Evolutionary conservation across 305 asterid species (phyloP), one percentile per base, ranked within the genome.

Genomic region (Coffea humblotiana): DNA sequence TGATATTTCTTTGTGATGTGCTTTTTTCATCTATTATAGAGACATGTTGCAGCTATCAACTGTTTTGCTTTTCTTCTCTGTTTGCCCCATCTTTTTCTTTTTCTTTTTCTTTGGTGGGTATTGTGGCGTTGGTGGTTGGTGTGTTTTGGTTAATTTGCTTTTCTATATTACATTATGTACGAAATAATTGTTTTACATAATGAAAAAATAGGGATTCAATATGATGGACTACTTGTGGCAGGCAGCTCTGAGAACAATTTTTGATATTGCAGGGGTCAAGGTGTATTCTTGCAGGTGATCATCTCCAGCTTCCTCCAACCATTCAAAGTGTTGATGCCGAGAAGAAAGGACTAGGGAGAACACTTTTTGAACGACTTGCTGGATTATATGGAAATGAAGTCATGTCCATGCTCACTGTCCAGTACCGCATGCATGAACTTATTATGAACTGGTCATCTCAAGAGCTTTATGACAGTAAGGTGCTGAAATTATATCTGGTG

Each of bases 301-400:
- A 96, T 83, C 96, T 96, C 79, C 99, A 96, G 91, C 97, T 96
- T 86, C 99, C 98, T 78, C 99, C 99, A 78, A 96, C 99, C 78
- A 92, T 94, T 79, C 99, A 92, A 86, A 94, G 98, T 88, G 95
- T 94, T 83, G 99, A 94, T 87, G 99, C 99, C 58, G 99, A 92
- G 90, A 89, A 86, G 85, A 91, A 93, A 86, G 99, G 99, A 77
- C 84, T 95, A 75, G 99, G 98, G 78, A 87, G 90, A 90, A 95
- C 99, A 75, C 97, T 95, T 71, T 95, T 96, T 83, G 98, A 94
- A 86, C 97, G 99, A 77, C 94, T 96, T 74, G 92, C 97, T 0
- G 96, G 94, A 68, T 85, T 94, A 84, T 92, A 96, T 87, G 94
- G 97, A 71, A 94, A 92, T 81, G 93, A 88, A 37, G 88, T 89